These are phyloP conservation scores for Lasiodiplodia gonubiensis DNA, from an alignment of 2,329 filamentous ascomycete species.

Conservation along the genomic window DNA sequence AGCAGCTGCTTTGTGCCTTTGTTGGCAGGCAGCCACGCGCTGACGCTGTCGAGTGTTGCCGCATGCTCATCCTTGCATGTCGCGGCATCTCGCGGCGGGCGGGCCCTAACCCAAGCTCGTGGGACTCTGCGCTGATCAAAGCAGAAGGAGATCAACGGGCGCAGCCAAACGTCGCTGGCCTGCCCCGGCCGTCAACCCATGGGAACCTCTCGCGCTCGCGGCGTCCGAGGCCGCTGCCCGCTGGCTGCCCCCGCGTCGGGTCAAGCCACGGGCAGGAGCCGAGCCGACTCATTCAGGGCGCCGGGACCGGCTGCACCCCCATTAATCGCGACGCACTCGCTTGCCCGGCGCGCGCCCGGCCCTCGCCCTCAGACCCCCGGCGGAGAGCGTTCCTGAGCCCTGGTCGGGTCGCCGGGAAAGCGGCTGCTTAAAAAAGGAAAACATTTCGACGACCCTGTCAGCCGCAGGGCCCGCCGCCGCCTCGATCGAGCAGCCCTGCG, in stretches of 20 bases:
- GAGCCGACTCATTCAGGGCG: slow-evolving; percentile 12
- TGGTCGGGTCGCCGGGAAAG: slow-evolving; percentile 10
- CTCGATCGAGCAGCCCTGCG: not conserved
- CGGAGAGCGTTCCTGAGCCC: slow-evolving; percentile 17
- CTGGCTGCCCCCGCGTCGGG: not conserved
- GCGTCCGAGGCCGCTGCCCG: slow-evolving; percentile 2
- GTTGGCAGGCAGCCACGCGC: slow-evolving; percentile 25
- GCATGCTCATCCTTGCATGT: slow-evolving; percentile 23
- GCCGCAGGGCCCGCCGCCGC: slow-evolving; percentile 4
- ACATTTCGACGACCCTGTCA: slow-evolving; percentile 13
- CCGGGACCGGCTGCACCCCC: not conserved
- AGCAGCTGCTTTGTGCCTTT: slow-evolving; percentile 17
- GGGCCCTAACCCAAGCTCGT: slow-evolving; percentile 12
- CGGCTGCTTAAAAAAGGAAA: slow-evolving; percentile 25
- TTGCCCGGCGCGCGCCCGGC: slow-evolving; percentile 18
- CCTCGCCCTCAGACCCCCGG: slow-evolving; percentile 11
- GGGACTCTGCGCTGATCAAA: slow-evolving; percentile 24
- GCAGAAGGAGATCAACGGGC: slow-evolving; percentile 20
- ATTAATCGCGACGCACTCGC: slow-evolving; percentile 20
- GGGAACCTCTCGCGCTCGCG: not conserved
- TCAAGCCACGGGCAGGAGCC: slow-evolving; percentile 8
- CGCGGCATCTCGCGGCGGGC: slow-evolving; percentile 21
- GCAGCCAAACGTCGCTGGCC: slow-evolving; percentile 7
- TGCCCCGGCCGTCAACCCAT: not conserved
- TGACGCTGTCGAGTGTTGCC: slow-evolving; percentile 16